Conservation (phyloP, 2,329 filamentous ascomycete species). For the Alternaria novae-zelandiae region DNA sequence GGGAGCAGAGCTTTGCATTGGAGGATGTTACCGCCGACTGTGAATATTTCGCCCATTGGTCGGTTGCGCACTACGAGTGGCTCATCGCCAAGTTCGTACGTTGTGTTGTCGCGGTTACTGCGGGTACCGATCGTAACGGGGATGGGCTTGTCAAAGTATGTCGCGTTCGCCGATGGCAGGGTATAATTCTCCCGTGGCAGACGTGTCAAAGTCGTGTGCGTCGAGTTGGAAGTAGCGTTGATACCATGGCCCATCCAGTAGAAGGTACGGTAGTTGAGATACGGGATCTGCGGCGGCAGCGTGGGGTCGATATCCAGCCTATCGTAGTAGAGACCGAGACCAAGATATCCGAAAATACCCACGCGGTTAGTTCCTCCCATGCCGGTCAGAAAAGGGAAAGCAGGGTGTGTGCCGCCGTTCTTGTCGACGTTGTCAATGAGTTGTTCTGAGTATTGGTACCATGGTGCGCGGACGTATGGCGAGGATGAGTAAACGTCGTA, state of each 20-base stretch:
- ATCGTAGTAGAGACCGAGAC: constrained; percentile 66
- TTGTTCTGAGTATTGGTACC: constrained; percentile 75
- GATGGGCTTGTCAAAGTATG: constrained; percentile 62
- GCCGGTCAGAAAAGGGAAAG: constrained; percentile 74
- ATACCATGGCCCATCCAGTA: constrained; percentile 72
- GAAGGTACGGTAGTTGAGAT: constrained; percentile 67
- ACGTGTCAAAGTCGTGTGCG: constrained; percentile 68
- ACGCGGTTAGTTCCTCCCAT: constrained; percentile 73
- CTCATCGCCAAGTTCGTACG: constrained; percentile 57
- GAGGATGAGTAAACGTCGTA: constrained; percentile 69
- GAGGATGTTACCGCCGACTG: constrained; percentile 65
- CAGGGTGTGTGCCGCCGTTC: constrained; percentile 72
- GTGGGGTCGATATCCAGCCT: constrained; percentile 68
- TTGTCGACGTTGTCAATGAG: constrained; percentile 64
- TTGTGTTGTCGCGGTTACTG: constrained; percentile 37
- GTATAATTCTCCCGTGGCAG: constrained; percentile 48
- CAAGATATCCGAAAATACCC: constrained; percentile 70
- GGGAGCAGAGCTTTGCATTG: constrained; percentile 65
- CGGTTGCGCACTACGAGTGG: constrained; percentile 65
- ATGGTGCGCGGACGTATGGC: constrained; percentile 70
- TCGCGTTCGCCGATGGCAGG: constrained; percentile 60
- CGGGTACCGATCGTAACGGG: constrained; percentile 62
- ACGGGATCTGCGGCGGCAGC: constrained; percentile 68
- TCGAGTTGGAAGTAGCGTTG: constrained; percentile 65
- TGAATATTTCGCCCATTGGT: constrained; percentile 60